Percentiles rank a stretch among this genome's conserved stretches.
Evolutionary conservation across 1,284 basidiomycete genomes (phyloP).

Genomic region (Ustilago bromivora): DNA sequence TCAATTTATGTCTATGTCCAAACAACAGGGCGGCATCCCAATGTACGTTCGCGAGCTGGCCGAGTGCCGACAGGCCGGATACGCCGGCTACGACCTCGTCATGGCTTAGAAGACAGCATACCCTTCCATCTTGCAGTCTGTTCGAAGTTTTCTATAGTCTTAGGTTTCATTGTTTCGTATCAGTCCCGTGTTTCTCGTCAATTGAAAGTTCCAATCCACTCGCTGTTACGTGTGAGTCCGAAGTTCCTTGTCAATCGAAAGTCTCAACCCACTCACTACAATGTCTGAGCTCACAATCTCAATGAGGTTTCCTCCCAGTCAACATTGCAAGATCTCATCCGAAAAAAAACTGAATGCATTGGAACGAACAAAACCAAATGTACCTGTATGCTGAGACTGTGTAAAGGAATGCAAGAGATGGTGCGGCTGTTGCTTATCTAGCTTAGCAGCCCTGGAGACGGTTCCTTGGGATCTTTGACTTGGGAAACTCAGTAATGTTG

Average conservation of each 20-base stretch:
- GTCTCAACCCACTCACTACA: not conserved
- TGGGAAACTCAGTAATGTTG: slow-evolving; percentile 56
- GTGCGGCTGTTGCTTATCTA: not conserved
- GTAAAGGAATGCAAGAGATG: not conserved
- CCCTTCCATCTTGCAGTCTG: not conserved
- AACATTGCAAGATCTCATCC: not conserved
- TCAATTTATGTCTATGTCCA: not conserved
- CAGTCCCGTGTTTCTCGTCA: not conserved
- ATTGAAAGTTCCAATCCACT: not conserved
- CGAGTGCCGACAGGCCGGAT: slow-evolving; percentile 36
- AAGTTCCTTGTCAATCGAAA: not conserved
- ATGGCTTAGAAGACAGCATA: slow-evolving; percentile 15
- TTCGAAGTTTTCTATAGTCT: not conserved
- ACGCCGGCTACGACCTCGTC: slow-evolving; percentile 41
- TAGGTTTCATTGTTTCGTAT: not conserved
- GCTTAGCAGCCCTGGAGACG: slow-evolving; percentile 42
- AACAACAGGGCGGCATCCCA: slow-evolving; percentile 46
- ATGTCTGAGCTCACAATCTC: not conserved
- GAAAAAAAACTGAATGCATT: slow-evolving; percentile 6
- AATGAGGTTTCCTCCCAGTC: too few species aligned
- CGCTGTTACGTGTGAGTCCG: too few species aligned
- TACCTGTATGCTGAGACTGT: not conserved
- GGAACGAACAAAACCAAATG: not conserved
- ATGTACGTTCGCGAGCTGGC: slow-evolving; percentile 49
- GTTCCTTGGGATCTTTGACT: slow-evolving; percentile 46